Conservation (phyloP, 768 basidiomycete genomes). For the Tricholomella constricta region DNA sequence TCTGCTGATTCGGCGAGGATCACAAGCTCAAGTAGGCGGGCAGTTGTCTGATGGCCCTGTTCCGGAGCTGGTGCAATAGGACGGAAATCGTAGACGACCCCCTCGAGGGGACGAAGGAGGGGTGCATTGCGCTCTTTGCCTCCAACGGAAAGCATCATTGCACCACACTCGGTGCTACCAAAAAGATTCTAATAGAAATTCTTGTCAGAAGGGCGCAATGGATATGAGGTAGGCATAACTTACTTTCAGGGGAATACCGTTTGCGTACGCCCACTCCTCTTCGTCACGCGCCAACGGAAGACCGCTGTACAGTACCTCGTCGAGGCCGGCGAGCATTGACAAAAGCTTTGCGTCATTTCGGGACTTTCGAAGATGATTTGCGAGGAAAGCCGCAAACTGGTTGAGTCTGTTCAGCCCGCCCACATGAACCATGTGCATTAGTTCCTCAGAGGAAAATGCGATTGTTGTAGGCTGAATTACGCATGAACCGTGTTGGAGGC, state of each 20-base stretch:
- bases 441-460: constrained; percentile 66
- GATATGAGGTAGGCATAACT: constrained; percentile 26
- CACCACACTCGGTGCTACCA: constrained; percentile 79
- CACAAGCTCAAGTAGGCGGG: constrained; percentile 65
- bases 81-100: constrained; percentile 63
- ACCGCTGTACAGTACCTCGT: constrained; percentile 69
- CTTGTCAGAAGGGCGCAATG: constrained; percentile 21
- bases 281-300: constrained; percentile 66
- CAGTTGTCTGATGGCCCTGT: constrained; percentile 54
- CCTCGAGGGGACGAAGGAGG: constrained; percentile 57
- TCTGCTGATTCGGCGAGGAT: constrained; percentile 68
- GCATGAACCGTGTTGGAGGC: constrained; percentile 71
- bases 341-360: constrained; percentile 62
- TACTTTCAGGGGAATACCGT: constrained; percentile 63
- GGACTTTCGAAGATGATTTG: constrained; percentile 58
- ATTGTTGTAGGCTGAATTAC: constrained; percentile 67
- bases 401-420: constrained; percentile 73
- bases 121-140: constrained; percentile 50
- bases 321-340: constrained; percentile 52
- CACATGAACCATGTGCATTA: constrained; percentile 66
- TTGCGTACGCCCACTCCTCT: constrained; percentile 68
- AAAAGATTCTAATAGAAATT: constrained; percentile 68
- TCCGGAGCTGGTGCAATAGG: constrained; percentile 49
- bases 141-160: constrained; percentile 64
- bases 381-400: constrained; percentile 72